Percentiles rank a stretch among this genome's conserved stretches.
phyloP scores from a whole-genome alignment of 345 rosid species.

The Gossypium thurberi region DNA sequence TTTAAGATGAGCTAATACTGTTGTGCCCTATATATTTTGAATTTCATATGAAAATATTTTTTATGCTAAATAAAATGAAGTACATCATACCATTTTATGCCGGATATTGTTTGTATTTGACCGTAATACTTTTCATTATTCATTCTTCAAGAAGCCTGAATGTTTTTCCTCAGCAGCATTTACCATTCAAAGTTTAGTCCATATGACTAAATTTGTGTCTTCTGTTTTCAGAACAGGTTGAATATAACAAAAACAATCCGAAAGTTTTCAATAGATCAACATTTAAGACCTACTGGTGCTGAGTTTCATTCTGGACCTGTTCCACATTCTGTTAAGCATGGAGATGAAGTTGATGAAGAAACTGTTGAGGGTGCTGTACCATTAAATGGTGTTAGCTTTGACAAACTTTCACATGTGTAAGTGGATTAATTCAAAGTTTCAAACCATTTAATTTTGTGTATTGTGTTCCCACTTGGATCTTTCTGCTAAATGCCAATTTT shows the following conservation, averaged over 20 bases:
- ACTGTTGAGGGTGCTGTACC: conserved; percentile 54
- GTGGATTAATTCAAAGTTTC: conserved; percentile 24
- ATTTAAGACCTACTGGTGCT: conserved; percentile 75
- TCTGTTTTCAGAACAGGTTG: conserved; percentile 83
- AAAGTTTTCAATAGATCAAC: conserved; percentile 77
- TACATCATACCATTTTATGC: neutral
- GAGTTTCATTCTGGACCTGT: conserved; percentile 73
- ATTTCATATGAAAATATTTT: neutral
- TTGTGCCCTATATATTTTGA: neutral
- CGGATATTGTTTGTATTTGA: neutral
- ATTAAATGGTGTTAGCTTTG: conserved; percentile 59
- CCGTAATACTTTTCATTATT: neutral
- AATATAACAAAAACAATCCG: conserved; percentile 92
- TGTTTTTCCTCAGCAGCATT: neutral
- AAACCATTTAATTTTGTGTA: conserved; percentile 8
- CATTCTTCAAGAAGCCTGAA: neutral
- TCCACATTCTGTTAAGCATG: conserved; percentile 61
- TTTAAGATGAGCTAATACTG: neutral
- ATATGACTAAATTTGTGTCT: conserved; percentile 6
- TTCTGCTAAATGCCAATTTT: neutral
- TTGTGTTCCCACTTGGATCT: neutral
- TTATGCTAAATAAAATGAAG: conserved; percentile 1
- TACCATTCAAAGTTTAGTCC: neutral
- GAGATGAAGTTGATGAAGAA: conserved; percentile 66
- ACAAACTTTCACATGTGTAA: conserved; percentile 65